These are phyloP conservation scores for Aphanomyces astaci DNA, from an alignment of 352 stramenopile species.

Conservation along the genomic window DNA sequence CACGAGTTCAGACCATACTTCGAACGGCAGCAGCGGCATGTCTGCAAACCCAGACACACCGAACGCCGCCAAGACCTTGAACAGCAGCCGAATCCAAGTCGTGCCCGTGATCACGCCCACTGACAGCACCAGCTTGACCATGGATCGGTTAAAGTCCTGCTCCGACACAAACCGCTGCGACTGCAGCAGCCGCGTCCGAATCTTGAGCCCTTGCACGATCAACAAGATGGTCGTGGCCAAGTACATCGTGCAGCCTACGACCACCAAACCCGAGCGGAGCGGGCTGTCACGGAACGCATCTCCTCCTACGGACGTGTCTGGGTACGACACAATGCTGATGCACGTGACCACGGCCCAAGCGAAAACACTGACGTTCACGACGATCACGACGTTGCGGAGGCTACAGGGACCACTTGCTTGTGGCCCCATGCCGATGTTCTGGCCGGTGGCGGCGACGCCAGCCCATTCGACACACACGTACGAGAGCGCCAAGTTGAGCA, in stretches of 20 bases:
- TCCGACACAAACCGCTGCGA: constrained; percentile 58
- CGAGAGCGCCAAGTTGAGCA: constrained; percentile 72
- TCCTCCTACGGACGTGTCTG: constrained; percentile 51
- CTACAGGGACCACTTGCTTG: constrained; percentile 33
- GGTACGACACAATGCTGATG: constrained; percentile 41
- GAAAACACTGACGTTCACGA: constrained; percentile 45
- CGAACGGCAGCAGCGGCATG: constrained; percentile 57
- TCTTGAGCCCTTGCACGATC: constrained; percentile 59
- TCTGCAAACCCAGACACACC: constrained; percentile 30
- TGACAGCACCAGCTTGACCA: constrained; percentile 74
- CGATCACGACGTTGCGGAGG: constrained; percentile 44
- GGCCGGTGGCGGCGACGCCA: constrained; percentile 67
- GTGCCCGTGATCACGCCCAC: constrained; percentile 70
- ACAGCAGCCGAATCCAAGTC: constrained; percentile 59
- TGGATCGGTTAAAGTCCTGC: constrained; percentile 63
- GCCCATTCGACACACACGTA: constrained; percentile 76
- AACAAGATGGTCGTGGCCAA: constrained; percentile 61
- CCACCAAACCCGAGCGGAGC: constrained; percentile 46
- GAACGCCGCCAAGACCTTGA: constrained; percentile 46
- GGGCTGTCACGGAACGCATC: constrained; percentile 54
- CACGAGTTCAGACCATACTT: constrained; percentile 69
- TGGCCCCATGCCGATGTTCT: constrained; percentile 25
- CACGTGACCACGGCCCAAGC: constrained; percentile 54
- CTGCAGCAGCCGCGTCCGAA: constrained; percentile 61
- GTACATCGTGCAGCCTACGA: constrained; percentile 48